Evolutionary conservation across 1,284 basidiomycete genomes (phyloP).

Genomic region (Cutaneotrichosporon arboriforme): DNA sequence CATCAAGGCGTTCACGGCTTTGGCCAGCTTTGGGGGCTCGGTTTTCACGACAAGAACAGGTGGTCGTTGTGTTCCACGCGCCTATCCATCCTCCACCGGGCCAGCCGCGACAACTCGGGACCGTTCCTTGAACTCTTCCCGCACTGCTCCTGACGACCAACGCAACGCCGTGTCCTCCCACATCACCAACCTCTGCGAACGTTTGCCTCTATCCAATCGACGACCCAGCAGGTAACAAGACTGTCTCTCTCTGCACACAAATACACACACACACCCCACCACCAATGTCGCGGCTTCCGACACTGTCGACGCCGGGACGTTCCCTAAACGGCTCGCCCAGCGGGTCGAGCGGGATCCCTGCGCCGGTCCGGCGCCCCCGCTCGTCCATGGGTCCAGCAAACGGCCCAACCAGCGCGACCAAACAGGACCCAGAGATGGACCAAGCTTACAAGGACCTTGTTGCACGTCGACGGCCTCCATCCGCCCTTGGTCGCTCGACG

Average conservation of each 20-base stretch:
- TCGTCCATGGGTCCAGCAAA: constrained; percentile 36
- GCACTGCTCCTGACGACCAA: too few relatives aligned
- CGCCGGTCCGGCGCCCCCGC: constrained; percentile 35
- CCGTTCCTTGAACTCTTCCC: too few relatives aligned
- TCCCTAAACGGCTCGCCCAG: constrained; percentile 19
- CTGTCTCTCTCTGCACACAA: background rate
- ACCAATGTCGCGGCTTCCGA: constrained; percentile 40
- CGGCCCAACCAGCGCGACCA: background rate
- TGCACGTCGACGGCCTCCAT: constrained; percentile 28
- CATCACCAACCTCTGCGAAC: too few relatives aligned
- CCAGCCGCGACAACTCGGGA: too few relatives aligned
- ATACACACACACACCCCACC: background rate
- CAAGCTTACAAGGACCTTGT: constrained; percentile 34
- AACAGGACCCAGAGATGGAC: constrained; percentile 33
- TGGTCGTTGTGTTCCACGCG: too few relatives aligned
- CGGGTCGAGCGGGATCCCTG: constrained; percentile 32
- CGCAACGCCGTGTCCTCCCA: too few relatives aligned
- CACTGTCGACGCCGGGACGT: constrained; percentile 36
- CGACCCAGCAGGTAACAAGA: too few relatives aligned
- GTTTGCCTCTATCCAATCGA: too few relatives aligned
- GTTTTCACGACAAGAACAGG: too few relatives aligned
- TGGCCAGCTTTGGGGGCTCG: too few relatives aligned
- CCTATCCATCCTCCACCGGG: too few relatives aligned
- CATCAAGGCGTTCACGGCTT: too few relatives aligned
- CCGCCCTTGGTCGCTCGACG: background rate